These are phyloP conservation scores for Diaporthe sp. DNA, from an alignment of 2,329 filamentous ascomycete genomes.

Conservation along the genomic window DNA sequence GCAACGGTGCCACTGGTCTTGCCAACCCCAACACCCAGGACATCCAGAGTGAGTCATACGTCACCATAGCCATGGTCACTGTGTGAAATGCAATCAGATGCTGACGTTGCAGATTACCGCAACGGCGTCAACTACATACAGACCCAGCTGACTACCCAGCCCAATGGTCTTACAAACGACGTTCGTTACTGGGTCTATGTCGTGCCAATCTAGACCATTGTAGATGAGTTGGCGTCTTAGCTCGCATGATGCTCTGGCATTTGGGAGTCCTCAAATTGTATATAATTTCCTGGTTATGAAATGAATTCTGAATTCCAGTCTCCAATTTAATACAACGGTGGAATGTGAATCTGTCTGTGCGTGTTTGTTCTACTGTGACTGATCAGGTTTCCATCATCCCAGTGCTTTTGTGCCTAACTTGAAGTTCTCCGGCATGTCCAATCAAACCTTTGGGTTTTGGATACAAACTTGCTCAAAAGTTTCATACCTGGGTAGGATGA, in stretches of 20 bases:
- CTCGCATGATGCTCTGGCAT: not conserved
- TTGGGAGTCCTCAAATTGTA: not conserved
- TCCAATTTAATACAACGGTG: no score
- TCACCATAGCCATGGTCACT: not conserved
- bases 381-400: no score
- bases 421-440: no score
- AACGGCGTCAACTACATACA: constrained; percentile 11
- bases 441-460: no score
- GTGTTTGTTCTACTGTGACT: no score
- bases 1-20: constrained; percentile 1
- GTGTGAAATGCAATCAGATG: not conserved
- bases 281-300: not conserved
- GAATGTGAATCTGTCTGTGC: not conserved
- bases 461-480: no score
- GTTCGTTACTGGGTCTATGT: constrained; percentile 16
- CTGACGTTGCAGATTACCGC: not conserved
- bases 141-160: not conserved
- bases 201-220: not conserved
- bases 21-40: constrained; percentile 3
- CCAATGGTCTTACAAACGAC: not conserved
- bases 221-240: no score
- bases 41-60: not conserved
- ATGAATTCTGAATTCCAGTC: not conserved
- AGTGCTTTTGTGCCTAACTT: no score
- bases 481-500: no score